These are phyloP conservation scores for Lathyrus oleraceus DNA, from an alignment of 306 rosid species.

Conservation along the genomic window DNA sequence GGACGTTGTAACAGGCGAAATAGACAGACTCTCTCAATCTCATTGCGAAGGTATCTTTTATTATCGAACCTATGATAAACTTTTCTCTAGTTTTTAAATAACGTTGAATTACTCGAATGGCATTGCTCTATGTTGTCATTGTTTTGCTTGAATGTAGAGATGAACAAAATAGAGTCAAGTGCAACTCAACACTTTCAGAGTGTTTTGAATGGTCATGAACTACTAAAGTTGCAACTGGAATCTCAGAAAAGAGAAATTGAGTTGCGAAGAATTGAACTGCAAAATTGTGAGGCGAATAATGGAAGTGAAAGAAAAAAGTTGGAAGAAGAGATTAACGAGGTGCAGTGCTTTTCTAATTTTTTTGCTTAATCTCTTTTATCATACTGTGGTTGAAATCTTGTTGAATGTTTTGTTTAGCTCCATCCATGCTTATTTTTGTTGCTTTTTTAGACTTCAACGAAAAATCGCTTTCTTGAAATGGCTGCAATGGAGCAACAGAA, in stretches of 20 bases:
- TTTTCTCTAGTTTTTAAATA: slow-evolving; percentile 16
- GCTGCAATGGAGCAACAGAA: slow-evolving; percentile 79
- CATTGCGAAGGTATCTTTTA: slow-evolving; percentile 57
- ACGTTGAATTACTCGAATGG: slow-evolving; percentile 21
- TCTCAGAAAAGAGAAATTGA: slow-evolving; percentile 76
- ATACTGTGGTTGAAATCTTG: slow-evolving; percentile 31
- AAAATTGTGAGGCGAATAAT: slow-evolving; percentile 67
- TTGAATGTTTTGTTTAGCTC: slow-evolving; percentile 32
- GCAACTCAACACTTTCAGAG: slow-evolving; percentile 81
- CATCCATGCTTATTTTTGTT: slow-evolving; percentile 21
- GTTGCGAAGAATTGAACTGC: slow-evolving; percentile 65
- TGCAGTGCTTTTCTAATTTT: slow-evolving; percentile 37
- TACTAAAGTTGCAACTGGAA: slow-evolving; percentile 73
- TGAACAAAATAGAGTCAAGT: slow-evolving; percentile 70
- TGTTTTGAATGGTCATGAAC: slow-evolving; percentile 73
- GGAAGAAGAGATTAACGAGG: slow-evolving; percentile 79
- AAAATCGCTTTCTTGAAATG: slow-evolving; percentile 72
- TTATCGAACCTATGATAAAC: neutral
- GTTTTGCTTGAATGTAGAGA: slow-evolving; percentile 50
- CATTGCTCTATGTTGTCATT: slow-evolving; percentile 31
- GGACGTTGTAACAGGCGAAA: slow-evolving; percentile 51
- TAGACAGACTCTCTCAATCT: slow-evolving; percentile 61
- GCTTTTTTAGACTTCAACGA: slow-evolving; percentile 57
- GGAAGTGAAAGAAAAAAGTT: slow-evolving; percentile 46
- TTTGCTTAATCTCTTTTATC: slow-evolving; percentile 37